These are phyloP conservation scores for Kurtzmaniella quercitrusa DNA, from an alignment of 1,139 yeast species.

Conservation along the genomic window DNA sequence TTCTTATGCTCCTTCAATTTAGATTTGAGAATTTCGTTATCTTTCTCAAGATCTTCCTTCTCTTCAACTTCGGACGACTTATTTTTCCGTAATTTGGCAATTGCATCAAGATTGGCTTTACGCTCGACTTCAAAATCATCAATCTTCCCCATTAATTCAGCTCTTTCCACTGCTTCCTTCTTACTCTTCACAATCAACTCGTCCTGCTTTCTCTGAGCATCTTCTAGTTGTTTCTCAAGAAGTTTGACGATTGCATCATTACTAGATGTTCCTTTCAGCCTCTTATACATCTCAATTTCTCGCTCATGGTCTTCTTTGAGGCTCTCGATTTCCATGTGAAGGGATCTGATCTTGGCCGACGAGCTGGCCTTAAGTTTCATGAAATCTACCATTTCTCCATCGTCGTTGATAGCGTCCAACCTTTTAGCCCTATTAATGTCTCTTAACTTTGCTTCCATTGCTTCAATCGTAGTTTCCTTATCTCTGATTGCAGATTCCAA, in stretches of 20 bases:
- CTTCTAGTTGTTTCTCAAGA: constrained; percentile 34
- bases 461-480: constrained; percentile 30
- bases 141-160: constrained; percentile 11
- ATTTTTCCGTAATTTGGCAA: constrained; percentile 9
- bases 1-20: constrained; percentile 24
- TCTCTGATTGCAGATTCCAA: constrained; percentile 22
- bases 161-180: constrained; percentile 7
- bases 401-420: constrained; percentile 18
- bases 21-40: constrained; percentile 16
- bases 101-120: not conserved
- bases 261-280: constrained; percentile 12
- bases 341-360: constrained; percentile 30
- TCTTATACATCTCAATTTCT: constrained; percentile 24
- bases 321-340: constrained; percentile 33
- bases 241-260: constrained; percentile 20
- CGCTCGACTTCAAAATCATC: not conserved
- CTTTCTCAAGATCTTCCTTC: constrained; percentile 18
- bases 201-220: constrained; percentile 19
- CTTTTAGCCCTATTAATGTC: constrained; percentile 22
- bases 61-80: constrained; percentile 13
- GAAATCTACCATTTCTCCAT: constrained; percentile 29
- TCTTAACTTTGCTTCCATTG: constrained; percentile 21
- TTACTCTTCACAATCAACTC: constrained; percentile 20
- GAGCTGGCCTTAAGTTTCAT: constrained; percentile 25
- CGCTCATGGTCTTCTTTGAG: constrained; percentile 27